These are phyloP conservation scores for Pythium chondricola DNA, from an alignment of 352 stramenopile genomes.

Conservation along the genomic window DNA sequence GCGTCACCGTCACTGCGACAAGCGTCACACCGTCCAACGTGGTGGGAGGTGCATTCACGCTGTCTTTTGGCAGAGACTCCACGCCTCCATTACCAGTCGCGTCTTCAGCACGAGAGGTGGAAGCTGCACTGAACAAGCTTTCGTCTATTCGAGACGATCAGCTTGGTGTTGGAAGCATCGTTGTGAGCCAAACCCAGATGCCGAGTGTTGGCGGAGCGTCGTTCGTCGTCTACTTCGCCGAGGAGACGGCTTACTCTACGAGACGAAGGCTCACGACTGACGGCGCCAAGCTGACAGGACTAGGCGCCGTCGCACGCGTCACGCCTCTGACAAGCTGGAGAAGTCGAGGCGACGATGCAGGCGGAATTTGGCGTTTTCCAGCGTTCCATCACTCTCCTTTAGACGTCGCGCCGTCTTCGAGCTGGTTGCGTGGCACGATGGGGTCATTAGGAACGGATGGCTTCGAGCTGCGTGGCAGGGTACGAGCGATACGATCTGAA, in stretches of 20 bases:
- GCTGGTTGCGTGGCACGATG: no score
- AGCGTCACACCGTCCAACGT: not conserved
- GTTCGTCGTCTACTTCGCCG: constrained; percentile 18
- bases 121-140: constrained; percentile 7
- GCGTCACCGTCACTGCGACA: constrained; percentile 2
- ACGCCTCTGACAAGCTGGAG: not conserved
- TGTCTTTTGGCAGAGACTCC: not conserved
- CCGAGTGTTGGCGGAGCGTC: not conserved
- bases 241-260: constrained; percentile 1
- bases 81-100: constrained; percentile 2
- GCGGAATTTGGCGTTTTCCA: constrained; percentile 5
- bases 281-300: constrained; percentile 10
- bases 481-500: not conserved
- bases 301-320: constrained; percentile 15
- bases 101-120: not conserved
- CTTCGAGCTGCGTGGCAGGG: constrained; percentile 2
- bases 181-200: constrained; percentile 12
- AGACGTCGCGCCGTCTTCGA: no score
- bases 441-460: no score
- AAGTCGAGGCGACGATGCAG: not conserved
- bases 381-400: no score
- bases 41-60: constrained; percentile 9
- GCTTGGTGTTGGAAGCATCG: constrained; percentile 1
- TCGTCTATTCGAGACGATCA: constrained; percentile 1
- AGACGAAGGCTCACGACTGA: constrained; percentile 5